These are phyloP conservation scores for Peniophora sp. DNA, from an alignment of 1,284 basidiomycete species.

Conservation along the genomic window DNA sequence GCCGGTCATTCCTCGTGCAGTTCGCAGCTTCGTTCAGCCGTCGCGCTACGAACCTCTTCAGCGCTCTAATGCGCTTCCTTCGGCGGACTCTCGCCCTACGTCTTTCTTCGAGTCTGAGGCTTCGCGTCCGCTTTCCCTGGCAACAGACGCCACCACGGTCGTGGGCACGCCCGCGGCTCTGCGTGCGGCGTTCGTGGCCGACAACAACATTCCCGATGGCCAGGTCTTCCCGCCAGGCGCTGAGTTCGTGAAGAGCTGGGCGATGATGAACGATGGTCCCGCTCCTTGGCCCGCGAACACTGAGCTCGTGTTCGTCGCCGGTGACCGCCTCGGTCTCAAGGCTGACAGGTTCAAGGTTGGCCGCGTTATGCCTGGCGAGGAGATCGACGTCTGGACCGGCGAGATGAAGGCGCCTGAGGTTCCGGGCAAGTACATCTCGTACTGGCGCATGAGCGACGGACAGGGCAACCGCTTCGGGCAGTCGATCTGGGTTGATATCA, in stretches of 20 bases:
- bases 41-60: not conserved
- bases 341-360: constrained; percentile 41
- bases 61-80: constrained; percentile 4
- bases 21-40: not conserved
- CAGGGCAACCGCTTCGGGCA: constrained; percentile 59
- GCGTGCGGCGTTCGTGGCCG: constrained; percentile 52
- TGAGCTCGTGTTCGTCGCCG: constrained; percentile 61
- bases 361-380: constrained; percentile 41
- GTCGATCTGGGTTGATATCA: constrained; percentile 62
- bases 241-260: constrained; percentile 80
- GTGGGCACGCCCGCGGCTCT: constrained; percentile 16
- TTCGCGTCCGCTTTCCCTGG: constrained; percentile 3
- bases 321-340: constrained; percentile 34
- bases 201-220: constrained; percentile 69
- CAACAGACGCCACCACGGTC: constrained; percentile 5
- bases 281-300: constrained; percentile 63
- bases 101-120: not conserved
- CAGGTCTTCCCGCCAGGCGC: constrained; percentile 76
- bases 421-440: constrained; percentile 64
- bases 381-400: constrained; percentile 60
- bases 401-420: constrained; percentile 75
- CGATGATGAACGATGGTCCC: constrained; percentile 56
- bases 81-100: constrained; percentile 1
- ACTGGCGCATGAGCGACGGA: constrained; percentile 64
- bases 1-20: not conserved